Percentiles rank a stretch among this genome's conserved stretches.
Evolutionary conservation across 1,284 basidiomycete genomes (phyloP).

Genomic region (Baeospora myosura): DNA sequence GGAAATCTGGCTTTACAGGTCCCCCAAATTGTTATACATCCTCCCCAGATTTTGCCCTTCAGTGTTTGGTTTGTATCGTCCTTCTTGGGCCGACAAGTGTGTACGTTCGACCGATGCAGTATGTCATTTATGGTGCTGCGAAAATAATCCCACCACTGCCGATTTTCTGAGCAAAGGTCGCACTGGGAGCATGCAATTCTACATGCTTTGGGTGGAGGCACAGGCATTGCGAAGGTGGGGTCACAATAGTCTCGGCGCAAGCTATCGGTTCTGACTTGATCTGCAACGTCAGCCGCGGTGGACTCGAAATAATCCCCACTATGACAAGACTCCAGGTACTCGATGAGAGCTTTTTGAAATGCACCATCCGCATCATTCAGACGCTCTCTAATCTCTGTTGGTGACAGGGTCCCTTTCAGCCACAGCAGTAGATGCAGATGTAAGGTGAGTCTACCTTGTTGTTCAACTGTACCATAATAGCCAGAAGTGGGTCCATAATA

Average conservation of each 20-base stretch:
- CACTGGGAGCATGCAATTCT: not conserved
- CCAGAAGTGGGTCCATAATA: conserved; percentile 19
- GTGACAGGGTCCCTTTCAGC: conserved; percentile 17
- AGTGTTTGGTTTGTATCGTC: not conserved
- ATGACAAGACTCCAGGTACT: conserved; percentile 16
- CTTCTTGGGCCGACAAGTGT: not conserved
- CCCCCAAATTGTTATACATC: not conserved
- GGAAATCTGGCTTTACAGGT: not conserved
- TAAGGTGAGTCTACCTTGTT: conserved; percentile 25
- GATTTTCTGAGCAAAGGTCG: not conserved
- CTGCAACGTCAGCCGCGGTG: not conserved
- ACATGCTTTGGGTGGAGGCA: not conserved
- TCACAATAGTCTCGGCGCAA: not conserved
- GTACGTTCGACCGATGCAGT: not conserved
- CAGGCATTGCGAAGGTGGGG: not conserved
- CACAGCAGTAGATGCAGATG: conserved; percentile 27
- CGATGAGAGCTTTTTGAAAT: conserved; percentile 16
- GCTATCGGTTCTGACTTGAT: not conserved
- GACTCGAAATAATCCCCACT: conserved; percentile 9
- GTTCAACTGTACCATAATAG: conserved; percentile 30
- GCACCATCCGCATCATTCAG: conserved; percentile 16
- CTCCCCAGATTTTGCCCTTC: not conserved
- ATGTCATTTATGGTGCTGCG: not conserved
- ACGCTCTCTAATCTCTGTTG: conserved; percentile 21
- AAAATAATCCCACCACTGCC: not conserved